Percentiles rank a stretch among this genome's conserved stretches.
Evolutionary conservation across 805 yeast species (phyloP).

Genomic region (Peterozyma toletana): DNA sequence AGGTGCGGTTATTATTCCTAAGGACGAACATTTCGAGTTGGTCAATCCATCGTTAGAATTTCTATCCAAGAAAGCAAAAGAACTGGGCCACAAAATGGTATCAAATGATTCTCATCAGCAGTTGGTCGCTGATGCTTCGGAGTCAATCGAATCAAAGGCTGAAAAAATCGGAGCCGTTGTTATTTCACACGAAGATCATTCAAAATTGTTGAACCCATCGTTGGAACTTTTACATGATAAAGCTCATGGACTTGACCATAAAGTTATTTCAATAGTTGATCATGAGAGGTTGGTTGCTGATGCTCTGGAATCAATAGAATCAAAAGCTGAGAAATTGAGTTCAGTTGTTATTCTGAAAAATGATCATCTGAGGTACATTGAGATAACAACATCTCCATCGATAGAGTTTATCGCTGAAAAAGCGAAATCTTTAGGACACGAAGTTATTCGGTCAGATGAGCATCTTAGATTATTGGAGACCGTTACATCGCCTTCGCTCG

Average conservation of each 20-base stretch:
- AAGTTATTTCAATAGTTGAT: neutral
- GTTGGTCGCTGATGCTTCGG: neutral
- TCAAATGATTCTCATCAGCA: neutral
- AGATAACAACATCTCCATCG: constrained; percentile 10
- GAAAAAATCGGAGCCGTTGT: constrained; percentile 17
- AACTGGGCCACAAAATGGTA: constrained; percentile 2
- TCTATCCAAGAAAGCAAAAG: constrained; percentile 10
- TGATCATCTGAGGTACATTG: constrained; percentile 11
- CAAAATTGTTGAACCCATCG: constrained; percentile 9
- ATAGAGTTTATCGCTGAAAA: constrained; percentile 15
- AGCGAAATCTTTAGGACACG: constrained; percentile 11
- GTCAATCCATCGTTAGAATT: constrained; percentile 10
- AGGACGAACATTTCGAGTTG: constrained; percentile 9
- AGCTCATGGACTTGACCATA: constrained; percentile 6
- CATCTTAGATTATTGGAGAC: constrained; percentile 3
- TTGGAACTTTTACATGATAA: constrained; percentile 10
- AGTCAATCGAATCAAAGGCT: neutral
- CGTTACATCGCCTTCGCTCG: constrained; percentile 11
- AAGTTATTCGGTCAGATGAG: constrained; percentile 13
- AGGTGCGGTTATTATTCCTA: constrained; percentile 11
- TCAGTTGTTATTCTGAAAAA: constrained; percentile 16
- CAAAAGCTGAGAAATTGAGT: constrained; percentile 13
- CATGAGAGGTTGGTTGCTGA: neutral
- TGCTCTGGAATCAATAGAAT: constrained; percentile 1
- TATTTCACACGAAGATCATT: constrained; percentile 11